Evolutionary conservation across 192 early-diverging fungal genomes (phyloP).

Genomic region (Coemansia nantahalensis): DNA sequence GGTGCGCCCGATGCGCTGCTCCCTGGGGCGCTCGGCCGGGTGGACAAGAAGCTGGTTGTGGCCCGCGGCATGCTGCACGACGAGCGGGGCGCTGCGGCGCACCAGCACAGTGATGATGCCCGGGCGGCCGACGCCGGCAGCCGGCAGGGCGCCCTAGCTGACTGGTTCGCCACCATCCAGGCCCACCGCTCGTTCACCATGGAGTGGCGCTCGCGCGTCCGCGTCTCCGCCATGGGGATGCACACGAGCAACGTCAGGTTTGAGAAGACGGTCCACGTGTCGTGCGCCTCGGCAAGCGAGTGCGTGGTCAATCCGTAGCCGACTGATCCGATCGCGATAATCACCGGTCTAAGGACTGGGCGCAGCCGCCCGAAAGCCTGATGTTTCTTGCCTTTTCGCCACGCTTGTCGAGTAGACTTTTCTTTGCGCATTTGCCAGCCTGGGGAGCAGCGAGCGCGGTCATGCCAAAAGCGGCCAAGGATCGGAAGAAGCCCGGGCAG

Average conservation of each 20-base stretch:
- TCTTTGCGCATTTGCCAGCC: too few species aligned
- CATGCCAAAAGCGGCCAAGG: not conserved
- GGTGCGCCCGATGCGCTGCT: conserved; percentile 2
- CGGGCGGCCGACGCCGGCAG: too few species aligned
- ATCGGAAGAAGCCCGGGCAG: not conserved
- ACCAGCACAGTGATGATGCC: too few species aligned
- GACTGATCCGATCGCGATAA: too few species aligned
- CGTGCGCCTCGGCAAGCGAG: conserved; percentile 14
- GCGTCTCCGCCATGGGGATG: conserved; percentile 34
- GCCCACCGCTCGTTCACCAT: conserved; percentile 33
- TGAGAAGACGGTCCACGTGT: conserved; percentile 39
- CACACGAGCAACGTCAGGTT: conserved; percentile 37
- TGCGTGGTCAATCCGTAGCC: too few species aligned
- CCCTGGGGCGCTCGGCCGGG: not conserved
- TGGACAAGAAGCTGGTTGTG: conserved; percentile 8
- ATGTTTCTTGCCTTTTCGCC: too few species aligned
- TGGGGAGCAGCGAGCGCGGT: too few species aligned
- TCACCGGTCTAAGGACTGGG: too few species aligned
- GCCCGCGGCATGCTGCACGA: not conserved
- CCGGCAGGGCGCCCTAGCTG: conserved; percentile 12
- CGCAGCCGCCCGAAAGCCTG: too few species aligned
- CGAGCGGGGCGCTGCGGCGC: not conserved
- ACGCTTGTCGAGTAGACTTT: too few species aligned
- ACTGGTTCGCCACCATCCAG: conserved; percentile 42
- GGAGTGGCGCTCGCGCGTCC: conserved; percentile 41